Percentiles rank a stretch among this genome's conserved stretches.
phyloP scores from a whole-genome alignment of 2,329 filamentous ascomycete genomes.

The Aspergillus pseudonomiae region DNA sequence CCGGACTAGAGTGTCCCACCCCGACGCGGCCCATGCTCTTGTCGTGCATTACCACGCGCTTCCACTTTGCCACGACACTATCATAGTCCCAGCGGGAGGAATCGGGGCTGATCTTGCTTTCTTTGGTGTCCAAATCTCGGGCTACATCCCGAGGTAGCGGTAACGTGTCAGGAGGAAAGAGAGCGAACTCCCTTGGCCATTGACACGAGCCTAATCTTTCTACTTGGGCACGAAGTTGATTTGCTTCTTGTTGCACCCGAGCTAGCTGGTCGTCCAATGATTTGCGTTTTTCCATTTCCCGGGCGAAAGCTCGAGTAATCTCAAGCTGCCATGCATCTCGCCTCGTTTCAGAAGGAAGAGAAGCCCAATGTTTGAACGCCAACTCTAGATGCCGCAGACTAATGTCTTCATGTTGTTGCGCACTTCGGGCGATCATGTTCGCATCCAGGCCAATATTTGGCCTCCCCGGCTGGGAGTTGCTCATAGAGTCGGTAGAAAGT shows the following conservation, averaged over 20 bases:
- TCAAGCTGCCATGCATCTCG: constrained; percentile 51
- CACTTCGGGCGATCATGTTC: constrained; percentile 49
- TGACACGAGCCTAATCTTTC: constrained; percentile 51
- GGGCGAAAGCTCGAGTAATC: constrained; percentile 50
- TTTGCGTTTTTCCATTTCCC: constrained; percentile 48
- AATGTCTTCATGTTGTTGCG: constrained; percentile 66
- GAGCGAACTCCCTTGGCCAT: constrained; percentile 52
- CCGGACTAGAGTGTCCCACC: constrained; percentile 29
- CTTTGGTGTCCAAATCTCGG: constrained; percentile 40
- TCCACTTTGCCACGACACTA: constrained; percentile 52
- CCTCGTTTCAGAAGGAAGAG: constrained; percentile 59
- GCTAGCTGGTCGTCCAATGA: constrained; percentile 47
- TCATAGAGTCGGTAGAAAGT: constrained; percentile 30
- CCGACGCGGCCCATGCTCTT: constrained; percentile 46
- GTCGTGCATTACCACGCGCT: constrained; percentile 50
- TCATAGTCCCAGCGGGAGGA: constrained; percentile 52
- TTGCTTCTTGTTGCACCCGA: constrained; percentile 51
- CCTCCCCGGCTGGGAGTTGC: constrained; percentile 51
- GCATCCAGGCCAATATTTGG: constrained; percentile 34
- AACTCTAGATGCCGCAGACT: constrained; percentile 75
- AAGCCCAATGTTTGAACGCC: constrained; percentile 76
- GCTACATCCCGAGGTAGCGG: constrained; percentile 43
- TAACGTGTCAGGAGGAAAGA: constrained; percentile 50
- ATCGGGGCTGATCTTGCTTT: constrained; percentile 38
- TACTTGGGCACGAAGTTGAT: constrained; percentile 52